phyloP scores from a whole-genome alignment of 228 moss, liverwort and hornwort species.

The Sphagnum fallax region DNA sequence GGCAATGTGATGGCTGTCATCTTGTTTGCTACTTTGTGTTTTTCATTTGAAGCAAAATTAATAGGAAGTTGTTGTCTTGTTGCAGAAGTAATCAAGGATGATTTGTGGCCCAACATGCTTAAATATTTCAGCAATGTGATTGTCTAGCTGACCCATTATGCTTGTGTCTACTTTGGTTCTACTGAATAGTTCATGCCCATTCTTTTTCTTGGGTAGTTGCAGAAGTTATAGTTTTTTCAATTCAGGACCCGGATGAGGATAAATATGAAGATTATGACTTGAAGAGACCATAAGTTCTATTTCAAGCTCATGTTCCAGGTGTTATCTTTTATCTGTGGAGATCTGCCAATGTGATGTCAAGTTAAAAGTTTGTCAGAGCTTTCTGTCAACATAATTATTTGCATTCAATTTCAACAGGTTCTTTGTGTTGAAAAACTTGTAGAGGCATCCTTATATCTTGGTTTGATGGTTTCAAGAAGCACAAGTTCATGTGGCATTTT shows the following conservation, averaged over 20 bases:
- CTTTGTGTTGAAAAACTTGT: too few relatives aligned
- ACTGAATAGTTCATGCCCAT: too few relatives aligned
- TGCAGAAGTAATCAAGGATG: constrained; percentile 98
- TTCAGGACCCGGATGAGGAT: constrained; percentile 80
- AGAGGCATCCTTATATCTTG: too few relatives aligned
- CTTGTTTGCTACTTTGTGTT: too few relatives aligned
- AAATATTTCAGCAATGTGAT: constrained; percentile 96
- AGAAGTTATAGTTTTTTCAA: background rate
- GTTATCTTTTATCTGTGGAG: too few relatives aligned
- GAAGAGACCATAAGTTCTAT: constrained; percentile 25
- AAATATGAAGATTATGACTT: constrained; percentile 63
- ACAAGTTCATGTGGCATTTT: background rate
- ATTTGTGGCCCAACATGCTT: constrained; percentile 93
- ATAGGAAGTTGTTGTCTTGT: constrained; percentile 37
- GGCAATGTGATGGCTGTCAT: too few relatives aligned
- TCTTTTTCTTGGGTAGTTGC: background rate
- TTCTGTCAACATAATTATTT: too few relatives aligned
- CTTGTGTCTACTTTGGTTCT: background rate
- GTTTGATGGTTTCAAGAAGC: too few relatives aligned
- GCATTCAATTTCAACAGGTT: too few relatives aligned
- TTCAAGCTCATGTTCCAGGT: too few relatives aligned
- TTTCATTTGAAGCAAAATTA: background rate
- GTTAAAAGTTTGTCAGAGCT: background rate
- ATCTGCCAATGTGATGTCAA: too few relatives aligned
- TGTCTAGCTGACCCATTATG: background rate